Evolutionary conservation across 495 filamentous ascomycete genomes (phyloP).

Genomic region (Penicillium alfredii): DNA sequence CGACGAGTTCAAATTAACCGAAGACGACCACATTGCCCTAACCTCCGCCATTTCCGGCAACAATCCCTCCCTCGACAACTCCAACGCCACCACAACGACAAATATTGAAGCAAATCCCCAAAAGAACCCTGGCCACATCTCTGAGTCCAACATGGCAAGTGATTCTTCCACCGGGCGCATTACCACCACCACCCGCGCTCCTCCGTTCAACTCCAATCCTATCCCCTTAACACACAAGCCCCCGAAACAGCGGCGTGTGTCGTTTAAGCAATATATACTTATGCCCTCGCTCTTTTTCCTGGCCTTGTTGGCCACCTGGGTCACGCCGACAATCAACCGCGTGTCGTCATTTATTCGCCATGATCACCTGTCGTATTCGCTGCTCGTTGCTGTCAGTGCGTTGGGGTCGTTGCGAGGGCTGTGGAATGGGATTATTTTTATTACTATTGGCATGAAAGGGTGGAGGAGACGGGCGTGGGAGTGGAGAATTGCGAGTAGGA

Average conservation of each 20-base stretch:
- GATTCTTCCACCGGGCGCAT: conserved; percentile 6
- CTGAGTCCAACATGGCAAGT: conserved; percentile 9
- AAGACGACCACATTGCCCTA: conserved; percentile 25
- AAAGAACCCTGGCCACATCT: not conserved
- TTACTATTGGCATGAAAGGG: conserved; percentile 35
- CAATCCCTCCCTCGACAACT: conserved; percentile 6
- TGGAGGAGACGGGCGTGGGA: conserved; percentile 21
- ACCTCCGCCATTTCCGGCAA: conserved; percentile 9
- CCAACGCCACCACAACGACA: conserved; percentile 11
- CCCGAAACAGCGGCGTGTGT: conserved; percentile 26
- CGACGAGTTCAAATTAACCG: conserved; percentile 30
- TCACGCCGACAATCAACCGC: conserved; percentile 36
- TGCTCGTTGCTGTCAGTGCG: conserved; percentile 34
- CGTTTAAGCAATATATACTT: conserved; percentile 41
- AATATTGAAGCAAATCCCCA: conserved; percentile 8
- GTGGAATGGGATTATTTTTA: conserved; percentile 45
- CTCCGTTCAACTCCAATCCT: not conserved
- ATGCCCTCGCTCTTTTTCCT: conserved; percentile 47
- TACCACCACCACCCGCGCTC: not conserved
- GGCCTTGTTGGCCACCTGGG: conserved; percentile 40
- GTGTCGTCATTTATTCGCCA: conserved; percentile 35
- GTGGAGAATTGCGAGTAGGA: not conserved
- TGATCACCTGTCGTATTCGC: conserved; percentile 24
- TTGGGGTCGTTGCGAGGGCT: conserved; percentile 41
- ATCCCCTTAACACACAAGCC: not conserved